phyloP scores from a whole-genome alignment of 805 yeast genomes.

The Scheffersomyces spartinae region DNA sequence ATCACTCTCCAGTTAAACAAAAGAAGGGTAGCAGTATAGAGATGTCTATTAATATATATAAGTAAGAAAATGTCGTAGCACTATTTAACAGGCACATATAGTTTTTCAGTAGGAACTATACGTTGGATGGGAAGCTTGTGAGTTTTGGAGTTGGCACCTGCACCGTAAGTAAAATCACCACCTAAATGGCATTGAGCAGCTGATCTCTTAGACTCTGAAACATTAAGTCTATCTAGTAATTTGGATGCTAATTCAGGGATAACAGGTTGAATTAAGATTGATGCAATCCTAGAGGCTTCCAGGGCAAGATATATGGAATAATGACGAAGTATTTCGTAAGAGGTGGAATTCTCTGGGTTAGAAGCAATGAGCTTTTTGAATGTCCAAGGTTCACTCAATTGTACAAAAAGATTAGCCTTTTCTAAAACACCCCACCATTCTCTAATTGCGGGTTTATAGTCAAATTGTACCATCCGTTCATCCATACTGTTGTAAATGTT shows the following conservation, averaged over 20 bases:
- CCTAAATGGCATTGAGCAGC: slow-evolving; percentile 39
- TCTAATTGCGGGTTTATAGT: slow-evolving; percentile 44
- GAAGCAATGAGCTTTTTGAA: too few species aligned
- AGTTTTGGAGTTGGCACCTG: slow-evolving; percentile 32
- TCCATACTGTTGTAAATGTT: slow-evolving; percentile 33
- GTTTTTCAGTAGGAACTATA: too few species aligned
- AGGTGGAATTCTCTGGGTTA: too few species aligned
- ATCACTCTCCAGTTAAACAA: too few species aligned
- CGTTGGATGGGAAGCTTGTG: slow-evolving; percentile 41
- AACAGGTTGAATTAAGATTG: slow-evolving; percentile 61
- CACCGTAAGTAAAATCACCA: slow-evolving; percentile 51
- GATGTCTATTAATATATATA: too few species aligned
- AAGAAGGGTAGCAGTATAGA: too few species aligned
- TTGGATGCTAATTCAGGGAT: slow-evolving; percentile 52
- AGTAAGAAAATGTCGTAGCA: too few species aligned
- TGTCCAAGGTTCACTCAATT: slow-evolving; percentile 69
- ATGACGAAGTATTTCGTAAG: slow-evolving; percentile 20
- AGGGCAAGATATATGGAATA: slow-evolving; percentile 51
- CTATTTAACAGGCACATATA: too few species aligned
- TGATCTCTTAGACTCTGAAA: slow-evolving; percentile 29
- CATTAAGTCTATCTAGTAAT: slow-evolving; percentile 55
- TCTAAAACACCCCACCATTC: slow-evolving; percentile 49
- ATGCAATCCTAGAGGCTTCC: slow-evolving; percentile 56
- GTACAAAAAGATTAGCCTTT: slow-evolving; percentile 56
- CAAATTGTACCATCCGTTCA: slow-evolving; percentile 31